These are phyloP conservation scores for Drechslerella stenobrocha DNA, from an alignment of 2,329 filamentous ascomycete species.

Conservation along the genomic window DNA sequence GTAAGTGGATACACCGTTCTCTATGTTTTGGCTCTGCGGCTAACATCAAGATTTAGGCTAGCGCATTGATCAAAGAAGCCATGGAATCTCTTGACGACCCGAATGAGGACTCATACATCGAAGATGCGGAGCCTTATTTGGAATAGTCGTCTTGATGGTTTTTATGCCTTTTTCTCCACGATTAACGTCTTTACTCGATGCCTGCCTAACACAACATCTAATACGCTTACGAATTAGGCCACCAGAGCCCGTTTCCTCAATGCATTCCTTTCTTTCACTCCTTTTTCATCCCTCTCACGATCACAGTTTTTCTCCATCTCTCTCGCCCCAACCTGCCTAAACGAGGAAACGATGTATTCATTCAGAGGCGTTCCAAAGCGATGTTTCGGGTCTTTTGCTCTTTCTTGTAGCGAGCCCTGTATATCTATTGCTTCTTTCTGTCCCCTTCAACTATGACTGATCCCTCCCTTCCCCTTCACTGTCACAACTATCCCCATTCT, in stretches of 20 bases:
- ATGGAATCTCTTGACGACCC: constrained; percentile 89
- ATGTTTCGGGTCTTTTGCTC: constrained; percentile 8
- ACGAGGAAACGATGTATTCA: constrained; percentile 18
- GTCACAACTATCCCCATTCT: not conserved
- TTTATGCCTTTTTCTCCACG: not conserved
- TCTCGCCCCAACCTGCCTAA: not conserved
- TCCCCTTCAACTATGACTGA: not conserved
- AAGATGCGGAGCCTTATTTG: constrained; percentile 44
- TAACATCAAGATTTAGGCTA: constrained; percentile 65
- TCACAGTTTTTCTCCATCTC: not conserved
- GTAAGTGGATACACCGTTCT: constrained; percentile 60
- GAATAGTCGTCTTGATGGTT: constrained; percentile 25
- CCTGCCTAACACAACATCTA: not conserved
- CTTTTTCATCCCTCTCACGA: not conserved
- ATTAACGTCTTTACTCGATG: not conserved
- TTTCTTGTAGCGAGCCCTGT: constrained; percentile 4
- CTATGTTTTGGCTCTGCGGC: constrained; percentile 37
- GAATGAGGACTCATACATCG: constrained; percentile 62
- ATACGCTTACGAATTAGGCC: not conserved
- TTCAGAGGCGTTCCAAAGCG: constrained; percentile 7
- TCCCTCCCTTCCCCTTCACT: not conserved
- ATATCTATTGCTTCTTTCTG: not conserved
- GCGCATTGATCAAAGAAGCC: constrained; percentile 90
- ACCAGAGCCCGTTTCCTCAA: too few species aligned
- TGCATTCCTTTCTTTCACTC: not conserved